Evolutionary conservation across 768 basidiomycete genomes (phyloP), one percentile per base, ranked within the genome.

Genomic region (Pisolithus orientalis): DNA sequence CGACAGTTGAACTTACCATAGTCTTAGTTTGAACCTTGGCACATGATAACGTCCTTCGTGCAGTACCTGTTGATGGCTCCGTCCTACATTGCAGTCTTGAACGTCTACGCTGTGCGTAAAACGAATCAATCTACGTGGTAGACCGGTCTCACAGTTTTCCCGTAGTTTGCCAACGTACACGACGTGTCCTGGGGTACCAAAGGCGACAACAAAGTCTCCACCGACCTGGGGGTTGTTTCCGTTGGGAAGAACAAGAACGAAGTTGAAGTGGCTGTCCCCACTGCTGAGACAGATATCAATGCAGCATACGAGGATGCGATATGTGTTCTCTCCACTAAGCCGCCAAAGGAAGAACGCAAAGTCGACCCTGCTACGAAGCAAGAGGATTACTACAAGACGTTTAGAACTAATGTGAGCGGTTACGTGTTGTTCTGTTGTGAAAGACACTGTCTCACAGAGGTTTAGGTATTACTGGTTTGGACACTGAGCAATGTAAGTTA

Each of bases 161-260:
- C 39, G 1, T 54, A 88, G 84, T 91, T 92, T 58, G 83, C 89
- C 3, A 92, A 92, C 63, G 88, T 90, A 5, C 88, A 92, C 68
- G 93, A 94, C 53, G 85, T 94, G 9, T 92, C 90, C 4, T 94
- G 94, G 94, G 93, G 94, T 37, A 98, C 91, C 4, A 98, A 95
- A 65, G 95, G 90, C 32, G 91, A 90, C 69, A 94, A 93, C 74
- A 94, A 85, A 62, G 79, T 87, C 42, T 77, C 75, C 50, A 86
- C 85, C 25, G 90, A 94, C 58, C 82, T 98, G 6, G 96, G 95
- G 43, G 85, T 85, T 5, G 88, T 94, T 56, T 78, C 78, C 46
- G 75, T 75, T 1, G 73, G 75, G 34, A 78, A 79, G 53, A 70
- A 85, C 53, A 84, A 84, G 62, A 87, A 87, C 58, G 85, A 90